Percentiles rank a stretch among this genome's conserved stretches.
phyloP scores from a whole-genome alignment of 2,329 filamentous ascomycete species.

The Calonectria montana region DNA sequence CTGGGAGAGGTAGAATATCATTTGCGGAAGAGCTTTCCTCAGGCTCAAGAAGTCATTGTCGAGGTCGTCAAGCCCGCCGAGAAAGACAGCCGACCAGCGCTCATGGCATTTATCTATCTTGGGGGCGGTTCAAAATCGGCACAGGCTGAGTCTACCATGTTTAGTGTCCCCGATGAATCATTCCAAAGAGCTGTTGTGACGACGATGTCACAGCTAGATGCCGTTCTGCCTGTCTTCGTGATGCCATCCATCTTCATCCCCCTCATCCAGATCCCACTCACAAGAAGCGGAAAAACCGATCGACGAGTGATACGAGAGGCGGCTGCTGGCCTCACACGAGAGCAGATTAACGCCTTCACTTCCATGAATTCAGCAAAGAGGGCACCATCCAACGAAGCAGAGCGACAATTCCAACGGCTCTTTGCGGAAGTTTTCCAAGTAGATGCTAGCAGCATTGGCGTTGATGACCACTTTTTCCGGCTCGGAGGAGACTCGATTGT shows the following conservation, averaged over 20 bases:
- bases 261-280: background rate
- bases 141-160: background rate
- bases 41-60: background rate
- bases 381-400: background rate
- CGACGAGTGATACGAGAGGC: conserved; percentile 6
- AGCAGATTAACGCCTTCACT: background rate
- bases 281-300: conserved; percentile 15
- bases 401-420: background rate
- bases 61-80: background rate
- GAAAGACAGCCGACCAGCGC: background rate
- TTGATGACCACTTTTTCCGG: conserved; percentile 25
- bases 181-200: background rate
- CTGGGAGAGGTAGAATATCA: background rate
- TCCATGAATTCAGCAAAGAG: background rate
- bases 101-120: background rate
- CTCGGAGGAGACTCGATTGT: conserved; percentile 26
- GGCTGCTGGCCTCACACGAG: background rate
- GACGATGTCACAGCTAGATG: background rate
- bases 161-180: background rate
- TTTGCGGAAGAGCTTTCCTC: background rate
- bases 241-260: background rate
- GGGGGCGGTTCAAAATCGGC: background rate
- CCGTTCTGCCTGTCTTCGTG: background rate
- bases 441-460: background rate
- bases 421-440: conserved; percentile 13